A percentile compares a stretch with the other conserved stretches of the same genome.
Conservation (phyloP, 169 alveolate species). For the Plasmodium berghei region DNA sequence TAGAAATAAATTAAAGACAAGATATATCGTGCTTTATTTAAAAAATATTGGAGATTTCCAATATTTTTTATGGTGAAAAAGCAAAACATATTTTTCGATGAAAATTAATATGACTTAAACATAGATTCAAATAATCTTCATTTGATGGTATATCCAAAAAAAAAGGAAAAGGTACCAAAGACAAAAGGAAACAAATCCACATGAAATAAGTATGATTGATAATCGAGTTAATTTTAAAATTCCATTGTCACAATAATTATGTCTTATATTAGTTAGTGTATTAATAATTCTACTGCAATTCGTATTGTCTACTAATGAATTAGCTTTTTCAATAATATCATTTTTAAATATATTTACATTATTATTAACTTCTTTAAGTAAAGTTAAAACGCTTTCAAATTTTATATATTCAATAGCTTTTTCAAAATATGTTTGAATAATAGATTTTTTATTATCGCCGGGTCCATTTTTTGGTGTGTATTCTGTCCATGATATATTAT, state of each 20-base stretch:
- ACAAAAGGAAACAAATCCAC: slow-evolving; percentile 17
- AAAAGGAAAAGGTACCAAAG: slow-evolving; percentile 58
- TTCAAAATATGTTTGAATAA: slow-evolving; percentile 11
- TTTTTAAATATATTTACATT: slow-evolving; percentile 3
- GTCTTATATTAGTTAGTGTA: not conserved
- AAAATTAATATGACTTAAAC: too few species aligned
- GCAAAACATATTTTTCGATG: too few species aligned
- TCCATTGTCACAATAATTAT: slow-evolving; percentile 18
- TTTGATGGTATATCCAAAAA: slow-evolving; percentile 31
- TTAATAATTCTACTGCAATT: slow-evolving; percentile 26
- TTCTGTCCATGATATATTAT: slow-evolving; percentile 30
- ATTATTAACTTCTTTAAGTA: slow-evolving; percentile 4
- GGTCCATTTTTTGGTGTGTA: slow-evolving; percentile 25
- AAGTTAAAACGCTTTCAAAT: slow-evolving; percentile 3
- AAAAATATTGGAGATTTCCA: too few species aligned
- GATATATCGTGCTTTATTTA: not conserved
- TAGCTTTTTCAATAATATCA: slow-evolving; percentile 1
- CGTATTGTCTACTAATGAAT: not conserved
- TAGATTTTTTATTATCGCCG: not conserved
- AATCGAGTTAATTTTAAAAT: slow-evolving; percentile 11
- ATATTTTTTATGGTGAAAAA: too few species aligned
- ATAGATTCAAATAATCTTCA: slow-evolving; percentile 4
- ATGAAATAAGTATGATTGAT: slow-evolving; percentile 8
- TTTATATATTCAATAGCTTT: slow-evolving; percentile 28
- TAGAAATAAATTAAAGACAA: not conserved